Conservation (phyloP, 208 protist species). For the Leptomonas pyrrhocoris region DNA sequence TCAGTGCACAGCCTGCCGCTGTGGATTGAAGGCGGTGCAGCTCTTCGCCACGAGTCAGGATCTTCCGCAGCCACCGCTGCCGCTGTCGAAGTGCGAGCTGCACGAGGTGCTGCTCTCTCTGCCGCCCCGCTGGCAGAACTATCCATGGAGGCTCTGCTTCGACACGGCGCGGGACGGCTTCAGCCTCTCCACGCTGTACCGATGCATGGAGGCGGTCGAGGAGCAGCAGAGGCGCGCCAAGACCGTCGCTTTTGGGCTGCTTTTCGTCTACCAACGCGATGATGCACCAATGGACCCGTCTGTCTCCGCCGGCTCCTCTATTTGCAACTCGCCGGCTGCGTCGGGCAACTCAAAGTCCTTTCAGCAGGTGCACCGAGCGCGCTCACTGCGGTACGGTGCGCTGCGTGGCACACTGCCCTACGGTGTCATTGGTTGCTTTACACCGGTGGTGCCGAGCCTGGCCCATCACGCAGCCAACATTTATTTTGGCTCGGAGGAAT, state of each 20-base stretch:
- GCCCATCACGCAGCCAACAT: constrained; percentile 36
- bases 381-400: constrained; percentile 6
- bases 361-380: background rate
- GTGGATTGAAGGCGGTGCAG: constrained; percentile 23
- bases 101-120: constrained; percentile 55
- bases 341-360: background rate
- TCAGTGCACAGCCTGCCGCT: constrained; percentile 4
- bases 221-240: constrained; percentile 16
- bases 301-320: background rate
- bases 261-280: constrained; percentile 34
- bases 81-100: constrained; percentile 53
- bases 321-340: background rate
- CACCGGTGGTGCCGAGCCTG: constrained; percentile 53
- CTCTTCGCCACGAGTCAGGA: constrained; percentile 23
- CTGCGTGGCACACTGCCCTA: constrained; percentile 1
- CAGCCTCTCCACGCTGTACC: constrained; percentile 60
- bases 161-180: constrained; percentile 63
- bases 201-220: constrained; percentile 46
- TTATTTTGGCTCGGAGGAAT: constrained; percentile 58
- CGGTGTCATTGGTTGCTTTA: constrained; percentile 66
- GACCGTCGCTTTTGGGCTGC: constrained; percentile 46
- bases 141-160: constrained; percentile 59
- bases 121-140: constrained; percentile 47
- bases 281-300: background rate
- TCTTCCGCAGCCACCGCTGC: constrained; percentile 21